Evolutionary conservation across 1,139 yeast species (phyloP), one percentile per base, ranked within the genome.

Genomic region (Pichia sp.): DNA sequence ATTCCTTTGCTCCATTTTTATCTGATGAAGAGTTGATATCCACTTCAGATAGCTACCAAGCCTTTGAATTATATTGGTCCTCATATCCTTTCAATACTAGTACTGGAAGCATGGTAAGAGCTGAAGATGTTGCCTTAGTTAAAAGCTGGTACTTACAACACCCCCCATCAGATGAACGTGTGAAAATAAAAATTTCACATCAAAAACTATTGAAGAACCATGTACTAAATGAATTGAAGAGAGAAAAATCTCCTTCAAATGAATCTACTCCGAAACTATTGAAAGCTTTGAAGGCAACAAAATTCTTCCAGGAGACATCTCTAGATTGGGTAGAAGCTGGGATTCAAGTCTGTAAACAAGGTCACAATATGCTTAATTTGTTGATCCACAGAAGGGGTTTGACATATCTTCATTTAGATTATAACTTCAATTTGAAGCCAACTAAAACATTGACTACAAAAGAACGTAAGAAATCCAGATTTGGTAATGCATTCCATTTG

Each of bases 281-380:
- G 46, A 82, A 82, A 59, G 78, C 84, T 45, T 77, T 95, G 59
- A 83, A 82, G 58, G 76, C 79, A 45, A 93, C 99, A 0, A 90
- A 89, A 63, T 95, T 82, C 68, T 95, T 95, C 71, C 96, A 90
- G 65, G 87, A 87, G 64, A 93, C 99, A 0, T 79, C 90, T 0
- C 85, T 93, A 51, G 99, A 93, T 69, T 95, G 99, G 99, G 95
- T 93, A 1, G 99, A 95, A 68, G 99, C 98, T 1, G 99, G 97
- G 31, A 72, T 93, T 54, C 99, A 93, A 70, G 83, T 95, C 1
- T 88, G 97, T 65, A 80, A 84, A 41, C 99, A 95, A 69, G 99
- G 99, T 0, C 89, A 86, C 69, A 92, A 90, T 62, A 92, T 93
- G 96, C 77, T 95, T 47, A 93, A 92, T 67, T 73, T 95, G 42